Conservation (phyloP, 78 protist species). For the Dictyostelium purpureum region DNA sequence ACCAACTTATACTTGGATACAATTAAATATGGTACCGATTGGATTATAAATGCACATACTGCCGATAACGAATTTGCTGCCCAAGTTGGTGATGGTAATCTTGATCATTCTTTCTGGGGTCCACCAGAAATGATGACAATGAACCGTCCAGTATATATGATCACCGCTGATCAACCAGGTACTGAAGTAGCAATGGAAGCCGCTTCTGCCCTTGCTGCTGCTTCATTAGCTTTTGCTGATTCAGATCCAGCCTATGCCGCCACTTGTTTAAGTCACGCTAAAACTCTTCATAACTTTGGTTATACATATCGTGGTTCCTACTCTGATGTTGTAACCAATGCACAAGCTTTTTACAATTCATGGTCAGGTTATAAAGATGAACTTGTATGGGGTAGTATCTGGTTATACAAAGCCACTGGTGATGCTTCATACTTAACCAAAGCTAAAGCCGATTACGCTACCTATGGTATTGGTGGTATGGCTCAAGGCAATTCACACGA, state of each 20-base stretch:
- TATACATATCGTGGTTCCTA: not conserved
- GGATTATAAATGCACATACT: slow-evolving; percentile 15
- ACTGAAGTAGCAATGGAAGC: slow-evolving; percentile 74
- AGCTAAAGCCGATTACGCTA: slow-evolving; percentile 10
- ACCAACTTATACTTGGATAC: slow-evolving; percentile 2
- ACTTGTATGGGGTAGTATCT: slow-evolving; percentile 58
- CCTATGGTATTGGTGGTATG: not conserved
- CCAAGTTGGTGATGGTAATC: slow-evolving; percentile 63
- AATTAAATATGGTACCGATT: slow-evolving; percentile 67
- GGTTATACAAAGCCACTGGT: slow-evolving; percentile 64
- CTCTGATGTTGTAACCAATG: not conserved
- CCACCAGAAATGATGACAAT: slow-evolving; percentile 61
- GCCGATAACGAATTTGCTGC: slow-evolving; percentile 32
- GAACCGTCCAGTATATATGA: slow-evolving; percentile 3
- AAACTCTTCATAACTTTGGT: slow-evolving; percentile 39
- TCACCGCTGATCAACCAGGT: not conserved
- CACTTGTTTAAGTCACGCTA: slow-evolving; percentile 49
- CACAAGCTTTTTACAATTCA: slow-evolving; percentile 16
- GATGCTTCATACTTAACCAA: not conserved
- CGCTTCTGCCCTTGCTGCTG: slow-evolving; percentile 52
- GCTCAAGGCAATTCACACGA: slow-evolving; percentile 9
- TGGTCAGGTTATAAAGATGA: slow-evolving; percentile 57
- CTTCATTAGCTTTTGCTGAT: slow-evolving; percentile 12
- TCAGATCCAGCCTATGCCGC: slow-evolving; percentile 12
- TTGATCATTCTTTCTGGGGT: slow-evolving; percentile 67